Evolutionary conservation across 1,284 basidiomycete genomes (phyloP), one percentile per base, ranked within the genome.

Genomic region (Boletus smithii): DNA sequence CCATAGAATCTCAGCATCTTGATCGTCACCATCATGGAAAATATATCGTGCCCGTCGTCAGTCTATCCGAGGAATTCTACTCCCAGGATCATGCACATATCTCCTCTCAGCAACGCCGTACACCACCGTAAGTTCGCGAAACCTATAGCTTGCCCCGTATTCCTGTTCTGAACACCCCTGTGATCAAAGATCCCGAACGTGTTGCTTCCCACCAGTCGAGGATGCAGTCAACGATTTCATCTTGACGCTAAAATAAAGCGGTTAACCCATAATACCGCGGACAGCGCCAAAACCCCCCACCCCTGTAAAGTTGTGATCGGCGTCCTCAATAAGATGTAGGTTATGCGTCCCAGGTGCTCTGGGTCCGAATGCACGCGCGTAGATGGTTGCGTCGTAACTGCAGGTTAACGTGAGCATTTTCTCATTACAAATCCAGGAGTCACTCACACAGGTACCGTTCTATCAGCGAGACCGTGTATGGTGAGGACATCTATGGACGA

Each of bases 231-330:
- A 83, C 77, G 8, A 88, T 71, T 48, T 85, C 76, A 48, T 85
- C 81, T 51, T 77, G 74, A 51, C 74, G 73, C 61, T 77, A 53
- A 10, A 49, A 17, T 29, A 31, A 41, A 11, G 18, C 18, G 0
- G 32, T 57, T 13, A 53, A 17, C 38, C 46, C 22, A 33, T 30
- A 26, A 42, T 16, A 37, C 24, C 13, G 44, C 26, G 38, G 35
- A 16, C 18, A 26, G 20, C 17, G 22, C n/a, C n/a, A 36, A 41
- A 40, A 5, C 16, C 18, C 57, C 71, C 41, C 49, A 79, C 76
- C 20, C 79, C 77, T 27, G 76, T 80, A 57, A 83, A 84, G 63
- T 88, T 89, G 59, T 89, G 86, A 65, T 87, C 85, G 11, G 80
- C 84, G 38, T 75, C 75, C 60, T 88, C 87, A 26, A 86, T 68